phyloP scores from a whole-genome alignment of 2,329 filamentous ascomycete species.

The Cordyceps cateniannulata region DNA sequence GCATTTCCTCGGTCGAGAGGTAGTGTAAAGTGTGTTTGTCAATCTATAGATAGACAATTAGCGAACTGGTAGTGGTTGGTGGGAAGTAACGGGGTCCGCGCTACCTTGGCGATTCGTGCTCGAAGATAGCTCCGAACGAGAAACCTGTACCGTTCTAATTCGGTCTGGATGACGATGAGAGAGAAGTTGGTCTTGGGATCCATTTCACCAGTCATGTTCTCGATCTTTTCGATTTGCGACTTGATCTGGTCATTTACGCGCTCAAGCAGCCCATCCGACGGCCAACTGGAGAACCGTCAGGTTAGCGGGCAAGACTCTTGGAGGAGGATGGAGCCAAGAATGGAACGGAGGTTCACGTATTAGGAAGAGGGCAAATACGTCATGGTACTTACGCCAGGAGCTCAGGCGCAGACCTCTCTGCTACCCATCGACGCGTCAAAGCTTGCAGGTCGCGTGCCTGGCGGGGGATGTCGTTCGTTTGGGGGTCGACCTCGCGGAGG shows the following conservation, averaged over 20 bases:
- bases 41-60: constrained; percentile 43
- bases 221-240: constrained; percentile 62
- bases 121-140: constrained; percentile 77
- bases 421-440: constrained; percentile 86
- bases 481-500: constrained; percentile 63
- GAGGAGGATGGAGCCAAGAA: not conserved
- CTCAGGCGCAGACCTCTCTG: constrained; percentile 84
- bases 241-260: constrained; percentile 69
- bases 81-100: not conserved
- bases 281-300: constrained; percentile 42
- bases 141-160: constrained; percentile 91
- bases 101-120: constrained; percentile 78
- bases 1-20: constrained; percentile 49
- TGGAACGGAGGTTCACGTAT: not conserved
- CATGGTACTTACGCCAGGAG: constrained; percentile 61
- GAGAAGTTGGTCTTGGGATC: constrained; percentile 88
- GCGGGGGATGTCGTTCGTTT: constrained; percentile 44
- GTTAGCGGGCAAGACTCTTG: not conserved
- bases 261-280: constrained; percentile 68
- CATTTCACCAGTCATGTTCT: constrained; percentile 75
- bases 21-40: constrained; percentile 72
- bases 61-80: constrained; percentile 11
- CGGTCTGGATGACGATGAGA: constrained; percentile 92
- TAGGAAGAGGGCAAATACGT: not conserved
- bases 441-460: constrained; percentile 75